A percentile compares a stretch with the other conserved stretches of the same genome.
These are phyloP conservation scores for Candida dubliniensis DNA, from an alignment of 1,139 yeast genomes.

Conservation along the genomic window DNA sequence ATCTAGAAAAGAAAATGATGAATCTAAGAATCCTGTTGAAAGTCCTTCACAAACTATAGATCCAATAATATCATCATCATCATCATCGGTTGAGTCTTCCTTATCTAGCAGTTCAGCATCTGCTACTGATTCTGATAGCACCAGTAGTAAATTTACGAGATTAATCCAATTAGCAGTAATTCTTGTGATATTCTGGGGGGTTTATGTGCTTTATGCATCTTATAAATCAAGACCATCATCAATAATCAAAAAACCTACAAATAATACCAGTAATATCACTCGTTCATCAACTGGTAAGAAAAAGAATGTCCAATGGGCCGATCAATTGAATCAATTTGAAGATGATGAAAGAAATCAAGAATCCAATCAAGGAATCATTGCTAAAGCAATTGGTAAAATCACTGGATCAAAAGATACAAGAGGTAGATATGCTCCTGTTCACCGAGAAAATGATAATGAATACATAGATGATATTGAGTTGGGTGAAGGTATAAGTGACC, in stretches of 20 bases:
- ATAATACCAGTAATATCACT: conserved; percentile 11
- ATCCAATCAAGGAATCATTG: conserved; percentile 29
- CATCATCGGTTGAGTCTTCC: conserved; percentile 10
- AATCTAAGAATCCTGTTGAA: conserved; percentile 1
- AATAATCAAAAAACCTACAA: conserved; percentile 33
- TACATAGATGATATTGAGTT: conserved; percentile 39
- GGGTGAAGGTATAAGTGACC: conserved; percentile 25
- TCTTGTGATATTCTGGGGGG: conserved; percentile 44
- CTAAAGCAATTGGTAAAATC: conserved; percentile 42
- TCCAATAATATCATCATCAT: background rate
- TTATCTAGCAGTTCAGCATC: conserved; percentile 3
- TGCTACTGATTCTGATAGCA: conserved; percentile 11
- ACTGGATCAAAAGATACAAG: conserved; percentile 24
- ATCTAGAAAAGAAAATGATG: conserved; percentile 15
- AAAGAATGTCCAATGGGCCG: conserved; percentile 63
- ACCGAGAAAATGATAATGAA: conserved; percentile 8
- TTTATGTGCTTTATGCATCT: conserved; percentile 38
- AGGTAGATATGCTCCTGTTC: conserved; percentile 30
- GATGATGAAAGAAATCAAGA: conserved; percentile 24
- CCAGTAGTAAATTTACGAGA: conserved; percentile 35
- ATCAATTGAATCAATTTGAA: conserved; percentile 43
- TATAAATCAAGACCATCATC: conserved; percentile 46
- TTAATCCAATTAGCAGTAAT: conserved; percentile 44
- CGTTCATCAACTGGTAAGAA: conserved; percentile 35
- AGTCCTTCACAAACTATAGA: conserved; percentile 1